These are phyloP conservation scores for Capsella rubella DNA, from an alignment of 441 rosid species.

Conservation along the genomic window DNA sequence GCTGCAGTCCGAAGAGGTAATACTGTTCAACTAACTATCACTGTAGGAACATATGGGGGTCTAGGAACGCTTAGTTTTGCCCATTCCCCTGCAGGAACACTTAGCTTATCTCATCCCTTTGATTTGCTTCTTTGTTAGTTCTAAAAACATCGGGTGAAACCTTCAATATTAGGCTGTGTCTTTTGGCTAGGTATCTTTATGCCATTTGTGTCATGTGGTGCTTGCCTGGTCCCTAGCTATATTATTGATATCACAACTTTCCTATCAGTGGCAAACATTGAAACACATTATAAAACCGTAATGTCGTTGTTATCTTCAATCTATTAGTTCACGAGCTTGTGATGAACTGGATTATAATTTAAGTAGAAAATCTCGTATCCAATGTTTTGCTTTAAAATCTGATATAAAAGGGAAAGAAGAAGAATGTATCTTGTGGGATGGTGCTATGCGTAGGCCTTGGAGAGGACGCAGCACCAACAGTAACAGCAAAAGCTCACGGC, in stretches of 20 bases:
- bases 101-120: too few species aligned
- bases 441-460: slow-evolving; percentile 12
- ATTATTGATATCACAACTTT: slow-evolving; percentile 9
- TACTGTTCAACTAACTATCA: background rate
- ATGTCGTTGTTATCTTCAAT: slow-evolving; percentile 6
- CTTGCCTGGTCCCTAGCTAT: slow-evolving; percentile 17
- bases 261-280: slow-evolving; percentile 2
- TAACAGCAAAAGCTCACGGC: slow-evolving; percentile 39
- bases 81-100: background rate
- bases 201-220: background rate
- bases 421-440: background rate
- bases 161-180: slow-evolving; percentile 17
- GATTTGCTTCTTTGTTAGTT: background rate
- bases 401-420: background rate
- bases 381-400: slow-evolving; percentile 9
- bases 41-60: slow-evolving; percentile 3
- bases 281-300: background rate
- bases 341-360: background rate
- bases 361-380: slow-evolving; percentile 1
- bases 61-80: slow-evolving; percentile 4
- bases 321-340: slow-evolving; percentile 4
- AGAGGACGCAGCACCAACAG: slow-evolving; percentile 40
- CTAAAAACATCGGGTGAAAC: background rate
- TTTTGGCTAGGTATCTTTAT: slow-evolving; percentile 16
- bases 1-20: slow-evolving; percentile 18